A percentile compares a stretch with the other conserved stretches of the same genome.
phyloP scores from a whole-genome alignment of 208 protist genomes.

The Vickermania ingenoplastis region DNA sequence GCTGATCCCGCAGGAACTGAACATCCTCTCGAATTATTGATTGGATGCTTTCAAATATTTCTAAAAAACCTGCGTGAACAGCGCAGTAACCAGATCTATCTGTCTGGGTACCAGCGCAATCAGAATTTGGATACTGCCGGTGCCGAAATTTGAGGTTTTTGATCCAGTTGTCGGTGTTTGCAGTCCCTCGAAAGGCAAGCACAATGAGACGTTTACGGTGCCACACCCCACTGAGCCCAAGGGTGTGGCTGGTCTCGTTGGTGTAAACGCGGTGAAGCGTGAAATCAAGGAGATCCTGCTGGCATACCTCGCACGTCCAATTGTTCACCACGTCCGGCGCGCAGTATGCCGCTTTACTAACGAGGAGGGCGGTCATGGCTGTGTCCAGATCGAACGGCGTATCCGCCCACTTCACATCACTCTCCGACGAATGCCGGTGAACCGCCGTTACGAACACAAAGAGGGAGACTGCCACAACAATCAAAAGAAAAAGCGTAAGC shows the following conservation, averaged over 20 bases:
- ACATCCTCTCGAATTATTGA: constrained; percentile 18
- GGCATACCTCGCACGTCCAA: constrained; percentile 30
- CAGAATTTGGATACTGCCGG: constrained; percentile 20
- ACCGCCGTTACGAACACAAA: too few species aligned
- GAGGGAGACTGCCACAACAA: too few species aligned
- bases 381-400: not conserved
- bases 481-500: too few species aligned
- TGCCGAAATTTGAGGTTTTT: constrained; percentile 32
- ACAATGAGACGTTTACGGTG: constrained; percentile 20
- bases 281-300: constrained; percentile 13
- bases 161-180: constrained; percentile 59
- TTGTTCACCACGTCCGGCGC: constrained; percentile 4
- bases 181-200: constrained; percentile 46
- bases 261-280: constrained; percentile 15
- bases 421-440: too few species aligned
- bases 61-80: constrained; percentile 52
- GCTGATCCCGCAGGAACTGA: constrained; percentile 10
- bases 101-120: constrained; percentile 2
- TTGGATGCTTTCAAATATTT: constrained; percentile 27
- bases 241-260: constrained; percentile 24
- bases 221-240: constrained; percentile 25
- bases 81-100: too few species aligned
- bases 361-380: constrained; percentile 20
- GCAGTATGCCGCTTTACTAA: constrained; percentile 51
- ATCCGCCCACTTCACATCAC: too few species aligned